Base-by-base conservation (phyloP, 345 rosid genomes). In the Dipteronia dyeriana region DNA sequence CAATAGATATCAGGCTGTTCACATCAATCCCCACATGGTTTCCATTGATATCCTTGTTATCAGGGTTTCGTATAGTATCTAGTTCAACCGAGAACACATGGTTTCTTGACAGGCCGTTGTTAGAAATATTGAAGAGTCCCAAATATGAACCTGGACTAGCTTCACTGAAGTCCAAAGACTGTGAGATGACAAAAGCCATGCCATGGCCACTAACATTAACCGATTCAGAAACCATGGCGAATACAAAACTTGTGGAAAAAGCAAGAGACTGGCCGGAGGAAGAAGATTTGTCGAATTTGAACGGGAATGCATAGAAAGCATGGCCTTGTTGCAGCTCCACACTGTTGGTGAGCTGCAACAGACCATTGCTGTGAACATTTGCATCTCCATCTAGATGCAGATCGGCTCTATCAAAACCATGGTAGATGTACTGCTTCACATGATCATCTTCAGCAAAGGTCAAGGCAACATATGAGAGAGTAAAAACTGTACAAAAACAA, bases 21-120 rank as follows among this genome's bases (percentile, higher is more conserved):
- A 41, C 45, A 9, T 41, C 45, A 9, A 41, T 41, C 10, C 45
- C 45, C 45, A 41, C 45, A 41, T 41, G 45, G 45, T 41, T 41
- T 7, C 10, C 45, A 41, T 41, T 41, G 9, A 41, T 41, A 41
- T 41, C 45, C 9, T 41, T 41, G 10, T 7, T 8, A 7, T 41
- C 45, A 7, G 41, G 76, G 68, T 72, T 85, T 0, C 23, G 47
- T 6, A 86, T 75, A 0, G 91, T 87, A 73, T 90, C 91, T n/a
- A 90, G 79, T 79, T 90, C 92, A 20, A 89, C 78, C 0, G 88
- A 87, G 1, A 90, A 67, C 17, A 92, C 77, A 11, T 82, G 91
- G 65, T 90, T 88, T 11, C 74, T 45, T 43, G 74, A 0, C 45
- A 79, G 75, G 4, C 91, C 86, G 5, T 79, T 63, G 86, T 70